phyloP scores from a whole-genome alignment of 768 basidiomycete genomes.

The Leccinum boreale region DNA sequence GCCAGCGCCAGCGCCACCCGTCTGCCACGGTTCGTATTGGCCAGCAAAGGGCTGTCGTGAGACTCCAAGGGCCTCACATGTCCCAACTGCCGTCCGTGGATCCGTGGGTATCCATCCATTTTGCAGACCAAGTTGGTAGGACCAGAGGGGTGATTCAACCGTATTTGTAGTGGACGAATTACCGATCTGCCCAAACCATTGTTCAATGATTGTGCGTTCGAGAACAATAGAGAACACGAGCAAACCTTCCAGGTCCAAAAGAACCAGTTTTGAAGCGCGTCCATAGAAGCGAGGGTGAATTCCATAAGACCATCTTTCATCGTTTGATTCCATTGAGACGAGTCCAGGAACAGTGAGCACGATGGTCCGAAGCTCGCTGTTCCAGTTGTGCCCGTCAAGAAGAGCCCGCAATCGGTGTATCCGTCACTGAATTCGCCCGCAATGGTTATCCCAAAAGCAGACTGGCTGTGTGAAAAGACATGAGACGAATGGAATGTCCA shows the following conservation, averaged over 20 bases:
- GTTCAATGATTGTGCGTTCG: neutral
- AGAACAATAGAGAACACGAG: neutral
- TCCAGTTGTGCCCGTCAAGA: slow-evolving; percentile 35
- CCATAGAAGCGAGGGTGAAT: slow-evolving; percentile 59
- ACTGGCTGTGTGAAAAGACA: slow-evolving; percentile 32
- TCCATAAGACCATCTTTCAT: slow-evolving; percentile 50
- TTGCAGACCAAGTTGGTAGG: slow-evolving; percentile 64
- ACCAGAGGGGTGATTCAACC: slow-evolving; percentile 61
- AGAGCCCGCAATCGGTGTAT: slow-evolving; percentile 63
- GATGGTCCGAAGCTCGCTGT: slow-evolving; percentile 26
- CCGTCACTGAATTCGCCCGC: slow-evolving; percentile 77
- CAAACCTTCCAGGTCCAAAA: slow-evolving; percentile 78
- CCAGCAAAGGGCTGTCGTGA: slow-evolving; percentile 45
- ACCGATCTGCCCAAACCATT: slow-evolving; percentile 44
- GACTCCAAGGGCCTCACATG: slow-evolving; percentile 56
- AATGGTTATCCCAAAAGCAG: slow-evolving; percentile 63
- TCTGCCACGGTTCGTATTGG: slow-evolving; percentile 60
- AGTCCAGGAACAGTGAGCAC: slow-evolving; percentile 47
- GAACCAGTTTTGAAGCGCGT: slow-evolving; percentile 64
- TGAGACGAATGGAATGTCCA: neutral
- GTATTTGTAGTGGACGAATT: slow-evolving; percentile 48
- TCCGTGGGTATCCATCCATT: slow-evolving; percentile 79
- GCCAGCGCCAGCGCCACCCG: slow-evolving; percentile 57
- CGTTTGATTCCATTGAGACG: slow-evolving; percentile 48
- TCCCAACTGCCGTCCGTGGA: slow-evolving; percentile 63